Conservation (phyloP, 2,329 filamentous ascomycete genomes). For the Massarina eburnea region DNA sequence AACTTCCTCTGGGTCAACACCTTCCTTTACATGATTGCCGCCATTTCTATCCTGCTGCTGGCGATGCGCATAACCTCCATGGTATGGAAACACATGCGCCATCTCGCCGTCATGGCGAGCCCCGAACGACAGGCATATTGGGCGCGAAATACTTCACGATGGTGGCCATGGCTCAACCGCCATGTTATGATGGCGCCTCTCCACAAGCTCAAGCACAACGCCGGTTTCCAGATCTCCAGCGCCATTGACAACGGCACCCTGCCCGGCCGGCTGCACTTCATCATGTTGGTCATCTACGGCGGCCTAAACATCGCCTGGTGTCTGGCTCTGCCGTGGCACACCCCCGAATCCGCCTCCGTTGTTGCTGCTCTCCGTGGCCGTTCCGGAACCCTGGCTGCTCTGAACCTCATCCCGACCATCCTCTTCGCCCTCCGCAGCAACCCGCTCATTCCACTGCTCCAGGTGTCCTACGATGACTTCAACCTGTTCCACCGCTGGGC, state of each 20-base stretch:
- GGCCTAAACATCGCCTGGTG: slow-evolving; percentile 77
- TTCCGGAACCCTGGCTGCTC: slow-evolving; percentile 76
- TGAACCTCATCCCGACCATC: slow-evolving; percentile 91
- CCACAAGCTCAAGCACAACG: slow-evolving; percentile 73
- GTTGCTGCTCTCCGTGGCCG: slow-evolving; percentile 83
- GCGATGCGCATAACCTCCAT: slow-evolving; percentile 46
- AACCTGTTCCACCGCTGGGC: slow-evolving; percentile 87
- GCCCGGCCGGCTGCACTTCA: slow-evolving; percentile 74
- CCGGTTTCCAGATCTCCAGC: slow-evolving; percentile 67
- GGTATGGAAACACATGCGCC: slow-evolving; percentile 48
- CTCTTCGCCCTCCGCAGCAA: slow-evolving; percentile 92
- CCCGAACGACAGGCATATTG: slow-evolving; percentile 48
- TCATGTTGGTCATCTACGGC: slow-evolving; percentile 70
- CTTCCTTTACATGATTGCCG: slow-evolving; percentile 42
- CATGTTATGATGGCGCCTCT: slow-evolving; percentile 71
- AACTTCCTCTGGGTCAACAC: slow-evolving; percentile 53
- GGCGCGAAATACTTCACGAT: slow-evolving; percentile 46
- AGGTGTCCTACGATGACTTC: slow-evolving; percentile 94
- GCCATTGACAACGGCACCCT: slow-evolving; percentile 74
- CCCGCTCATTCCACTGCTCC: slow-evolving; percentile 76
- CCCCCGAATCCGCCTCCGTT: slow-evolving; percentile 55
- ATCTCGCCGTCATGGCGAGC: slow-evolving; percentile 48
- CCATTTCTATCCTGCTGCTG: slow-evolving; percentile 41
- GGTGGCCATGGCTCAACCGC: slow-evolving; percentile 63
- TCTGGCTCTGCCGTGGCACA: slow-evolving; percentile 63